Conservation (phyloP, 2,329 filamentous ascomycete genomes). For the Colletotrichum sp. region DNA sequence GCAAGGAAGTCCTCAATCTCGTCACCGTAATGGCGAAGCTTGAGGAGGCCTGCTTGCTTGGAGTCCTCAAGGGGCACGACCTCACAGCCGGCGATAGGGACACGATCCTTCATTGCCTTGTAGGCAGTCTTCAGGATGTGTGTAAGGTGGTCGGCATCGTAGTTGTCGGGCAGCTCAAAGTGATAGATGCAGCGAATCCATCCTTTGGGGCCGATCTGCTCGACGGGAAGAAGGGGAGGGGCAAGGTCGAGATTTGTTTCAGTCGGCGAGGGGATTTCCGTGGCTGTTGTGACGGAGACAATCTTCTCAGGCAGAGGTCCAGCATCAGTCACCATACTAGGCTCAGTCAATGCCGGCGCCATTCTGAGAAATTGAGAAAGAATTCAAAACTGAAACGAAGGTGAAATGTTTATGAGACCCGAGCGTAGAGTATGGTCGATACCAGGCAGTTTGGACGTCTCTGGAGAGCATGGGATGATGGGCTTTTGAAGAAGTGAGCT, state of each 20-base stretch:
- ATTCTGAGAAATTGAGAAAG: not conserved
- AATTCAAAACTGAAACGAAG: not conserved
- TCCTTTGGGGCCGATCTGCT: constrained; percentile 4
- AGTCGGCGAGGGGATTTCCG: not conserved
- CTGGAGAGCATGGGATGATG: not conserved
- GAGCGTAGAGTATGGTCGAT: not conserved
- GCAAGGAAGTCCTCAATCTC: constrained; percentile 28
- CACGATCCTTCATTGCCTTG: not conserved
- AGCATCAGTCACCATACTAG: not conserved
- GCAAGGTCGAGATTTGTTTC: not conserved
- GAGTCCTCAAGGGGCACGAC: constrained; percentile 24
- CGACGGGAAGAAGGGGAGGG: constrained; percentile 6
- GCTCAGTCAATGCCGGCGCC: not conserved
- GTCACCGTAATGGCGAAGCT: constrained; percentile 28
- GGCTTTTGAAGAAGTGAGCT: not conserved
- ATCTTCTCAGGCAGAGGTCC: not conserved
- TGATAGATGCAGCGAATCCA: not conserved
- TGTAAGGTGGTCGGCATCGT: not conserved
- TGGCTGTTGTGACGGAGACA: not conserved
- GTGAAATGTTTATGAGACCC: not conserved
- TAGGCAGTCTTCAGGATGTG: not conserved
- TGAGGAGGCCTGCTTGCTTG: constrained; percentile 35
- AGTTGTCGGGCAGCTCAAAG: constrained; percentile 1
- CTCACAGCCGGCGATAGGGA: constrained; percentile 3
- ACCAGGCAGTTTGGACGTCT: not conserved